Conservation (phyloP, 495 filamentous ascomycete species). For the Terfezia claveryi region DNA sequence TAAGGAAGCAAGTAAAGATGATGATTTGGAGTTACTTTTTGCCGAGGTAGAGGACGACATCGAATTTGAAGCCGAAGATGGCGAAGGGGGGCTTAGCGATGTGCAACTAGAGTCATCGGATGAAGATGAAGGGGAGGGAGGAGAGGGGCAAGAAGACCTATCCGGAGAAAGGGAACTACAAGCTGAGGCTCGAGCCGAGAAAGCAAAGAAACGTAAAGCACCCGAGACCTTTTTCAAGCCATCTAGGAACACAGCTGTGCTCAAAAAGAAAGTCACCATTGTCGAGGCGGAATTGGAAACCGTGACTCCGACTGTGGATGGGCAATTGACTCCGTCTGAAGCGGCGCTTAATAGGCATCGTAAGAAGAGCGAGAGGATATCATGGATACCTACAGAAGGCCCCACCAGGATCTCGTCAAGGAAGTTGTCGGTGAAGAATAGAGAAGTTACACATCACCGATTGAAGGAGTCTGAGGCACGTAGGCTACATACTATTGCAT, state of each 20-base stretch:
- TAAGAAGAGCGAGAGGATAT: slow-evolving; percentile 82
- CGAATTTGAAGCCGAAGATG: slow-evolving; percentile 47
- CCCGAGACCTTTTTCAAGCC: slow-evolving; percentile 31
- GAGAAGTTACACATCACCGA: slow-evolving; percentile 58
- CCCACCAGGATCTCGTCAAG: slow-evolving; percentile 67
- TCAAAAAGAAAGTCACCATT: slow-evolving; percentile 38
- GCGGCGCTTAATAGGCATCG: slow-evolving; percentile 23
- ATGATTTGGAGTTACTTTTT: slow-evolving; percentile 40
- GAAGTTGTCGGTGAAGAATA: slow-evolving; percentile 60
- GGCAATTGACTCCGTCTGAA: slow-evolving; percentile 18
- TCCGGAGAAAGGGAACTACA: slow-evolving; percentile 44
- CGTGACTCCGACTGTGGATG: background rate
- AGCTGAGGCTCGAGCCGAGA: slow-evolving; percentile 29
- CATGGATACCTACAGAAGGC: slow-evolving; percentile 69
- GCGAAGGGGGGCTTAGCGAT: slow-evolving; percentile 42
- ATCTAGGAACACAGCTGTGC: slow-evolving; percentile 20
- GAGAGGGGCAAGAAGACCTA: slow-evolving; percentile 38
- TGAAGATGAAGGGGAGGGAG: slow-evolving; percentile 39
- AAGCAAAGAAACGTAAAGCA: slow-evolving; percentile 50
- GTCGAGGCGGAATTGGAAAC: slow-evolving; percentile 26
- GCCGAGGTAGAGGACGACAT: slow-evolving; percentile 71
- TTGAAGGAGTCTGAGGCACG: slow-evolving; percentile 66
- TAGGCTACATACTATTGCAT: slow-evolving; percentile 51
- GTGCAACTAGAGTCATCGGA: slow-evolving; percentile 61
- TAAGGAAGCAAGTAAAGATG: slow-evolving; percentile 41